A percentile compares a stretch with the other conserved stretches of the same genome.
phyloP scores from a whole-genome alignment of 75 land plant species.

The Picea glauca region DNA sequence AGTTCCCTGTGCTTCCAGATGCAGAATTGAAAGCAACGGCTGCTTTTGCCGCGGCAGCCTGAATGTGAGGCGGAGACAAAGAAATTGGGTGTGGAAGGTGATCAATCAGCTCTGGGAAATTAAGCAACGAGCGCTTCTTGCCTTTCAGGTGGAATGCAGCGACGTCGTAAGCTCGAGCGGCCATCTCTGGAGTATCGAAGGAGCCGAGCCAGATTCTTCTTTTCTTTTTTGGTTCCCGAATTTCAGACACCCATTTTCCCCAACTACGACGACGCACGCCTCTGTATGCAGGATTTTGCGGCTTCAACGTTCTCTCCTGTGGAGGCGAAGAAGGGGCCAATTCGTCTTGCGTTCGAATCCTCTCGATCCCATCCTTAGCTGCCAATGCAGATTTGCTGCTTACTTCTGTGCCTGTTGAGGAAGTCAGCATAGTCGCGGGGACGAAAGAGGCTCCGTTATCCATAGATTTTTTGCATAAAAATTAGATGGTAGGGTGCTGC shows the following conservation, averaged over 20 bases:
- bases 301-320: not conserved
- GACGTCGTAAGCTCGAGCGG: slow-evolving; percentile 1
- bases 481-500: too few relatives aligned
- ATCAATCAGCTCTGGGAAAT: slow-evolving; percentile 24
- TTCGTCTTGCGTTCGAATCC: too few relatives aligned
- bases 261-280: not conserved
- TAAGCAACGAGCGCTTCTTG: slow-evolving; percentile 23
- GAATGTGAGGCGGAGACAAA: slow-evolving; percentile 20
- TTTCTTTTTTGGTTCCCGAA: not conserved
- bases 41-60: slow-evolving; percentile 26
- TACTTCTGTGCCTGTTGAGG: too few relatives aligned
- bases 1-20: not conserved
- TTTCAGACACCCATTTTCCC: slow-evolving; percentile 4
- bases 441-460: too few relatives aligned
- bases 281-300: slow-evolving; percentile 8
- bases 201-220: not conserved
- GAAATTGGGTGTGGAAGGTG: slow-evolving; percentile 2
- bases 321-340: too few relatives aligned
- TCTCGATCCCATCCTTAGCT: too few relatives aligned
- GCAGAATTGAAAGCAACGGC: slow-evolving; percentile 11
- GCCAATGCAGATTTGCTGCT: too few relatives aligned
- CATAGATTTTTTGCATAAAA: too few relatives aligned
- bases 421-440: too few relatives aligned
- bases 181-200: not conserved
- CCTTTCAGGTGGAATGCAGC: not conserved